A percentile compares a stretch with the other conserved stretches of the same genome.
Evolutionary conservation across 371 early-diverging fungal species (phyloP).

Genomic region (Syncephalis fuscata): DNA sequence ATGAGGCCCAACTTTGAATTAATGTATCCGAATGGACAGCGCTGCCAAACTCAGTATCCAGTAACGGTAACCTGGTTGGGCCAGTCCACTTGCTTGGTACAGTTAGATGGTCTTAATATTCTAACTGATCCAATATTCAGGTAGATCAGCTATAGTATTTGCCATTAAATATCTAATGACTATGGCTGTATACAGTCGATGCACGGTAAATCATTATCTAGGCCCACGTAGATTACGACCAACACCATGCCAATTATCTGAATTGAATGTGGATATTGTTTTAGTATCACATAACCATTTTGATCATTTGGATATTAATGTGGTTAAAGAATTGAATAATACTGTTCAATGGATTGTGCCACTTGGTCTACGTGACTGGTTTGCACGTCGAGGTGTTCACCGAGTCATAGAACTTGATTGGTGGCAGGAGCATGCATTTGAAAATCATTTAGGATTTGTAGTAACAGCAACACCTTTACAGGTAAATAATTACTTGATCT

Average conservation of each 20-base stretch:
- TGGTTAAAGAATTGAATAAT: constrained; percentile 26
- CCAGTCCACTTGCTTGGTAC: constrained; percentile 37
- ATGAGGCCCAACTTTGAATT: constrained; percentile 6
- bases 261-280: constrained; percentile 48
- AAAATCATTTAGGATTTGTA: constrained; percentile 8
- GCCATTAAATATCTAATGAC: too few species aligned
- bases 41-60: neutral
- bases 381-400: constrained; percentile 24
- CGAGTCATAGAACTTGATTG: constrained; percentile 53
- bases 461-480: neutral
- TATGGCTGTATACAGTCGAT: too few species aligned
- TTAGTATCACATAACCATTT: constrained; percentile 63
- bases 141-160: constrained; percentile 8
- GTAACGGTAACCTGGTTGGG: constrained; percentile 26
- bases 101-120: constrained; percentile 40
- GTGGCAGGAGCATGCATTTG: constrained; percentile 45
- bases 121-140: constrained; percentile 61
- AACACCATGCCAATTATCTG: constrained; percentile 42
- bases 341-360: constrained; percentile 45
- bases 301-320: constrained; percentile 52
- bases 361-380: constrained; percentile 49
- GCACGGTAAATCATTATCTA: constrained; percentile 35
- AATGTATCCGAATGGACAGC: neutral
- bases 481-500: neutral
- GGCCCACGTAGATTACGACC: constrained; percentile 48